Evolutionary conservation across 495 filamentous ascomycete species (phyloP).

Genomic region (Penicillium soppii): DNA sequence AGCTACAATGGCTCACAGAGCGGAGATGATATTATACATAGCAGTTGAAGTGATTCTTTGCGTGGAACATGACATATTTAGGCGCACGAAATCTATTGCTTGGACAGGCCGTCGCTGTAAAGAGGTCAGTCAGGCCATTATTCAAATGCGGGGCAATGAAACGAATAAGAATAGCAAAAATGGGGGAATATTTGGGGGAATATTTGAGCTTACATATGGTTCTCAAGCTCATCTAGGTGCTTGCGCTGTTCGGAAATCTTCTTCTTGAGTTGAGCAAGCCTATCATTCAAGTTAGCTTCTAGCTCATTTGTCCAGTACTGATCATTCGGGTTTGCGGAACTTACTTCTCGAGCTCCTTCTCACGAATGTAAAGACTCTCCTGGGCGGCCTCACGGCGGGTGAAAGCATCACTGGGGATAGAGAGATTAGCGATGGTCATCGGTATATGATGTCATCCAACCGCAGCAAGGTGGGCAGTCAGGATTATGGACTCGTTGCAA

Average conservation of each 20-base stretch:
- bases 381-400: slow-evolving; percentile 83
- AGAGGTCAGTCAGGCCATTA: neutral
- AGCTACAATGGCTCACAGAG: neutral
- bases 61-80: neutral
- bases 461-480: slow-evolving; percentile 3
- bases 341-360: slow-evolving; percentile 84
- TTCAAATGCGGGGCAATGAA: neutral
- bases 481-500: neutral
- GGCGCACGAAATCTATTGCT: neutral
- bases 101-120: slow-evolving; percentile 4
- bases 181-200: neutral
- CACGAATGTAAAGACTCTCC: slow-evolving; percentile 78
- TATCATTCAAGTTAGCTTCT: slow-evolving; percentile 20
- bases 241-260: slow-evolving; percentile 78
- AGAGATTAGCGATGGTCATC: slow-evolving; percentile 10
- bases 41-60: neutral
- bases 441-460: slow-evolving; percentile 18
- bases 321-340: slow-evolving; percentile 6
- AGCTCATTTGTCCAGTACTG: neutral
- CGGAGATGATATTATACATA: slow-evolving; percentile 6
- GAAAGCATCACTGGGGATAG: slow-evolving; percentile 74
- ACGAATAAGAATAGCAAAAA: neutral
- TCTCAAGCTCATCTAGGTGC: slow-evolving; percentile 78
- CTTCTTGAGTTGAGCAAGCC: slow-evolving; percentile 63
- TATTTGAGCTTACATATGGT: slow-evolving; percentile 68